Evolutionary conservation across 2,329 filamentous ascomycete genomes (phyloP), one percentile per base, ranked within the genome.

Genomic region (Fusarium pininemorale): DNA sequence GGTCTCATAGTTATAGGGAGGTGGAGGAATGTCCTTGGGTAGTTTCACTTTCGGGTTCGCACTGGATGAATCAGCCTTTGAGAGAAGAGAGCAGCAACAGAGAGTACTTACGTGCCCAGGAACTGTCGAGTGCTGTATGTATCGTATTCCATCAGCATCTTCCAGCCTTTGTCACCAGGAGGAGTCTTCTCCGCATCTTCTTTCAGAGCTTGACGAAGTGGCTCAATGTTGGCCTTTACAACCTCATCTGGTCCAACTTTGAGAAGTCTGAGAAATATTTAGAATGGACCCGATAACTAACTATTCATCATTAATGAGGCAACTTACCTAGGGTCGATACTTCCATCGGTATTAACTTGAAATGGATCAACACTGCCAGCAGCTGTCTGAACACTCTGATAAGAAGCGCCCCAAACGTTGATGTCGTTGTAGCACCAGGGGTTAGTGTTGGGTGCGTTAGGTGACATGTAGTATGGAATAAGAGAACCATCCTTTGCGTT

Each of bases 401-500:
- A 64, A 12, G 26, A 47, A n/a, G 18, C 16, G 13, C 56, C 63
- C 63, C 67, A 67, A 16, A 57, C 8, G 30, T 26, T 67, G 13
- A 51, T 63, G 53, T 67, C 38, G 2, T 70, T 70, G 32, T 53
- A 70, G 28, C 57, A 70, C 67, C 63, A 70, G 13, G 67, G 67
- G 15, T 64, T 60, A 10, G 57, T 64, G 11, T 48, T 48, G 4
- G 37, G 22, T 16, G 37, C 15, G 11, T 11, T 30, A 3, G 44
- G 32, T n/a, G 60, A 12, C 57, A 68, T 70, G 37, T 63, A 58
- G 22, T 70, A 63, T 26, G 63, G 44, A 38, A 68, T 59, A 9
- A 70, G 45, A 37, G 51, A 68, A 13, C 58, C 67, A 48, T 68
- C 51, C 14, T 20, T 35, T 4, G 62, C 66, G 11, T 53, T 22